A percentile compares a stretch with the other conserved stretches of the same genome.
Conservation (phyloP, 2,329 filamentous ascomycete species). For the Penicillium sp. region DNA sequence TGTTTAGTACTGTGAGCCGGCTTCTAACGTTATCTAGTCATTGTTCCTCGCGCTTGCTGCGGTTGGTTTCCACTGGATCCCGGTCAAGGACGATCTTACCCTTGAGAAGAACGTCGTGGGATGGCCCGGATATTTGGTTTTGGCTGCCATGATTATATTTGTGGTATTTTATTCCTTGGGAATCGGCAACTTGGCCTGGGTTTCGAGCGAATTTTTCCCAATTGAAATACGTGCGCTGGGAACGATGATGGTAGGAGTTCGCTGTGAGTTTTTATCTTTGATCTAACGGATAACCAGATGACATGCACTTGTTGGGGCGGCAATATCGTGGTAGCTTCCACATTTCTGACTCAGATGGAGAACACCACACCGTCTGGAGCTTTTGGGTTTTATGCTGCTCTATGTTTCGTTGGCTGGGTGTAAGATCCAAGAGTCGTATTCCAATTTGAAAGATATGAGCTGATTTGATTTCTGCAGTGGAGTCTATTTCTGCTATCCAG, state of each 20-base stretch:
- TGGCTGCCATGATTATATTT: slow-evolving; percentile 3
- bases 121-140: slow-evolving; percentile 2
- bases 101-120: background rate
- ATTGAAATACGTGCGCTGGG: slow-evolving; percentile 1
- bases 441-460: background rate
- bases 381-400: background rate
- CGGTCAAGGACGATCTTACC: background rate
- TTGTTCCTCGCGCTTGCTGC: background rate
- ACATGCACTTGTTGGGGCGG: background rate
- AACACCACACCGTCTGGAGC: background rate
- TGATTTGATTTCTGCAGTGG: background rate
- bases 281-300: background rate
- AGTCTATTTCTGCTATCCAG: background rate
- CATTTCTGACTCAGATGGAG: background rate
- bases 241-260: background rate
- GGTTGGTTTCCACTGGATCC: slow-evolving; percentile 1
- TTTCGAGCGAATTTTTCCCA: slow-evolving; percentile 1
- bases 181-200: slow-evolving; percentile 1
- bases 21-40: background rate
- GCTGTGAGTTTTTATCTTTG: no score
- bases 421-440: no score
- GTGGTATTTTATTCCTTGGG: slow-evolving; percentile 1
- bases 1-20: no score
- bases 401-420: background rate
- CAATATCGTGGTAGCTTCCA: background rate